Evolutionary conservation across 2,329 filamentous ascomycete genomes (phyloP).

Genomic region (Stenocarpella maydis): DNA sequence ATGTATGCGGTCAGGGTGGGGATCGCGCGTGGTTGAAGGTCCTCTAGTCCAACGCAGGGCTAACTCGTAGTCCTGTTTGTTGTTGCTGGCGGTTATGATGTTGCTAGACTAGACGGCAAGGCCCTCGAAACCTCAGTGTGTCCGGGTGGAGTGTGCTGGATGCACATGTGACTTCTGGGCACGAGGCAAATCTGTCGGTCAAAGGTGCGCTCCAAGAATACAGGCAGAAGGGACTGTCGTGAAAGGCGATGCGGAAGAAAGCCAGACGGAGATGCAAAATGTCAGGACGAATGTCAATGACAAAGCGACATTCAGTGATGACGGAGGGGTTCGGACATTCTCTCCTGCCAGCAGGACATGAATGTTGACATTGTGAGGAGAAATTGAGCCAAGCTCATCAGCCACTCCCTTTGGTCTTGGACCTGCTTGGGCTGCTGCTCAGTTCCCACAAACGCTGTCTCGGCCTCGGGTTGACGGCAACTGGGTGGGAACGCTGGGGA

Average conservation of each 20-base stretch:
- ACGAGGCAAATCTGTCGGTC: neutral
- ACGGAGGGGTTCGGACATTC: neutral
- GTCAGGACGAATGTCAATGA: neutral
- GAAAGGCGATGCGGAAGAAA: neutral
- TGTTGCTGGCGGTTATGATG: neutral
- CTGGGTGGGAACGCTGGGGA: neutral
- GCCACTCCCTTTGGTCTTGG: slow-evolving; percentile 18
- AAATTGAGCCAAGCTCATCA: slow-evolving; percentile 19
- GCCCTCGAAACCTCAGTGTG: neutral
- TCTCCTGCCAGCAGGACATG: slow-evolving; percentile 25
- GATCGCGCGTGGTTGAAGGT: neutral
- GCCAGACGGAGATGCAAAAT: neutral
- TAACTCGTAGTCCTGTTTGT: neutral
- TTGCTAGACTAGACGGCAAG: neutral
- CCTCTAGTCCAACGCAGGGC: neutral
- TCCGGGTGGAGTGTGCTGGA: neutral
- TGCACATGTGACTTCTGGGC: too few species aligned
- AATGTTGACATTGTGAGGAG: slow-evolving; percentile 20
- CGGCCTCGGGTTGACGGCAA: slow-evolving; percentile 11
- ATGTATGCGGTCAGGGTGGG: neutral
- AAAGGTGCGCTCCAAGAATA: neutral
- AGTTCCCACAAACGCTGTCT: neutral
- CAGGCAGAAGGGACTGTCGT: slow-evolving; percentile 11
- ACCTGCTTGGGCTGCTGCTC: slow-evolving; percentile 5
- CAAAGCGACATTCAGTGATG: neutral